Evolutionary conservation across 2,329 filamentous ascomycete species (phyloP), one percentile per base, ranked within the genome.

Genomic region (Domatiomyces globalis): DNA sequence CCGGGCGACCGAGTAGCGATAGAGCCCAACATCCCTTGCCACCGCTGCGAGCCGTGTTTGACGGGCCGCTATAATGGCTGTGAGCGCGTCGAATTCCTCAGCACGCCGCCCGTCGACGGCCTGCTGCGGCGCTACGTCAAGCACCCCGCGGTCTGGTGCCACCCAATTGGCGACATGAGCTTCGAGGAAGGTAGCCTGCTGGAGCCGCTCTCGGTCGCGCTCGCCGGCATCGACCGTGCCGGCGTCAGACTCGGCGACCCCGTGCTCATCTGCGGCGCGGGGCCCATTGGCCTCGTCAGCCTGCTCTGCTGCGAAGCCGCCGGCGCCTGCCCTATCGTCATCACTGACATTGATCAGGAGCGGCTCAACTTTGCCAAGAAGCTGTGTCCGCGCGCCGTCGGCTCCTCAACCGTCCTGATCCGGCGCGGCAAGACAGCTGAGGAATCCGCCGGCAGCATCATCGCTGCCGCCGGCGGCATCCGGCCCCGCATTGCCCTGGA

Each of bases 31-130:
- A 79, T 95, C 61, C 89, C 92, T 68, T 96, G 90, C 77, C 80
- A 84, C 67, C 78, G 79, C 63, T 96, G 89, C 77, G 87, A 94
- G 70, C 86, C 87, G 42, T 95, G 89, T 69, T 74, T 94, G 58
- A 92, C 85, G 10, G 90, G 90, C 52, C 84, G 87, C 62, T 96
- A 96, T 76, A 96, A 96, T 67, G 90, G 89, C 54, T 96, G 90
- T 73, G 85, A 89, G 62, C 77, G 75, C 49, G 87, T 95, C 58
- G 73, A 78, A 50, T 96, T 96, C 74, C 76, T 94, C 49, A 94
- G 87, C 48, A 96, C 92, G 2, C 90, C 92, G 7, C 90, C 92
- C 10, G 81, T 94, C 27, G 78, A 85, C 7, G 92, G 90, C 36
- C 77, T 96, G 56, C 76, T 96, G 61, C 80, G 90, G 60, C 81